Evolutionary conservation across 495 filamentous ascomycete species (phyloP).

Genomic region (Xylaria longipes): DNA sequence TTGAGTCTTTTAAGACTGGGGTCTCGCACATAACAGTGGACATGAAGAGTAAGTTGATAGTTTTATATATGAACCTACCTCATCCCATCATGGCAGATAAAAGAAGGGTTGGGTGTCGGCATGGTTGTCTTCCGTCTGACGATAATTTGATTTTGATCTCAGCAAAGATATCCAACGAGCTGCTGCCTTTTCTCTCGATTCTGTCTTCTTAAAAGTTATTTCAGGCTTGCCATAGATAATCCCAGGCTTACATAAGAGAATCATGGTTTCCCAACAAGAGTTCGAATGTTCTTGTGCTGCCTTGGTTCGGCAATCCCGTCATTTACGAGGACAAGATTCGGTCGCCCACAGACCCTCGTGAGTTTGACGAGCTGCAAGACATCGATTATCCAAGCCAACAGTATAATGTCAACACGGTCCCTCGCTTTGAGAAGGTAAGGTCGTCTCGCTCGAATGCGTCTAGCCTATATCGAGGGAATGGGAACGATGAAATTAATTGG

Average conservation of each 20-base stretch:
- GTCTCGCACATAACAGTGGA: background rate
- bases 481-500: background rate
- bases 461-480: background rate
- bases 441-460: background rate
- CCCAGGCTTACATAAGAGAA: background rate
- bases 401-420: background rate
- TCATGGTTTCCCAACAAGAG: background rate
- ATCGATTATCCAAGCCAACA: background rate
- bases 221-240: background rate
- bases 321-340: background rate
- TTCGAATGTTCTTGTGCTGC: background rate
- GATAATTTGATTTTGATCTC: background rate
- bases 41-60: background rate
- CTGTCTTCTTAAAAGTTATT: background rate
- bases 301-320: background rate
- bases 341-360: background rate
- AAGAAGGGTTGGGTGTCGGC: background rate
- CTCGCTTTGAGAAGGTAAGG: conserved; percentile 1
- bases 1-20: background rate
- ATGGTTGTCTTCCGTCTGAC: background rate
- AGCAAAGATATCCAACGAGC: background rate
- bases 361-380: background rate
- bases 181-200: background rate
- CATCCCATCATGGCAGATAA: background rate
- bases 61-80: background rate